Evolutionary conservation across 2,329 filamentous ascomycete species (phyloP).

Genomic region (Talaromyces islandicus): DNA sequence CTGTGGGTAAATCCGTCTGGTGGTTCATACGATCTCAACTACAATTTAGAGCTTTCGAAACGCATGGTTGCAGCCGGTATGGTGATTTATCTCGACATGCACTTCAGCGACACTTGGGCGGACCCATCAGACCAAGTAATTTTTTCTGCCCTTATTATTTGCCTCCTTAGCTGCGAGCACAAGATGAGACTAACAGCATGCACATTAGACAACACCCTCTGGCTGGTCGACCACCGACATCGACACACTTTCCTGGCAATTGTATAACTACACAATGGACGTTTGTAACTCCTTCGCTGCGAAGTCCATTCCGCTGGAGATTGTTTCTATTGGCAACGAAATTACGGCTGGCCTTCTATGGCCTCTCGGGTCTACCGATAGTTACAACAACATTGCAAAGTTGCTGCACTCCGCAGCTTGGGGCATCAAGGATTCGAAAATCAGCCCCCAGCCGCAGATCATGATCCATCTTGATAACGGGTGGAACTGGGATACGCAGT

Average conservation of each 20-base stretch:
- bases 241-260: slow-evolving; percentile 52
- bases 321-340: slow-evolving; percentile 69
- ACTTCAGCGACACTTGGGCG: slow-evolving; percentile 66
- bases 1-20: slow-evolving; percentile 64
- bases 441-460: slow-evolving; percentile 57
- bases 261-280: slow-evolving; percentile 64
- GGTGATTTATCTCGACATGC: slow-evolving; percentile 57
- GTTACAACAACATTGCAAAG: slow-evolving; percentile 55
- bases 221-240: slow-evolving; percentile 58
- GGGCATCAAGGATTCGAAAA: slow-evolving; percentile 58
- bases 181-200: neutral
- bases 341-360: slow-evolving; percentile 63
- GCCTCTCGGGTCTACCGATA: slow-evolving; percentile 54
- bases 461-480: slow-evolving; percentile 72
- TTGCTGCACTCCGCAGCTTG: slow-evolving; percentile 59
- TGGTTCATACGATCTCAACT: slow-evolving; percentile 62
- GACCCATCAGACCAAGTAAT: slow-evolving; percentile 57
- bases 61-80: slow-evolving; percentile 59
- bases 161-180: neutral
- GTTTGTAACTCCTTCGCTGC: slow-evolving; percentile 56
- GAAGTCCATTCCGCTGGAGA: slow-evolving; percentile 50
- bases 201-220: slow-evolving; percentile 45
- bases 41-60: slow-evolving; percentile 63
- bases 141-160: neutral
- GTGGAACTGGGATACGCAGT: slow-evolving; percentile 63